Evolutionary conservation across 306 rosid species (phyloP).

Genomic region (Benincasa hispida): DNA sequence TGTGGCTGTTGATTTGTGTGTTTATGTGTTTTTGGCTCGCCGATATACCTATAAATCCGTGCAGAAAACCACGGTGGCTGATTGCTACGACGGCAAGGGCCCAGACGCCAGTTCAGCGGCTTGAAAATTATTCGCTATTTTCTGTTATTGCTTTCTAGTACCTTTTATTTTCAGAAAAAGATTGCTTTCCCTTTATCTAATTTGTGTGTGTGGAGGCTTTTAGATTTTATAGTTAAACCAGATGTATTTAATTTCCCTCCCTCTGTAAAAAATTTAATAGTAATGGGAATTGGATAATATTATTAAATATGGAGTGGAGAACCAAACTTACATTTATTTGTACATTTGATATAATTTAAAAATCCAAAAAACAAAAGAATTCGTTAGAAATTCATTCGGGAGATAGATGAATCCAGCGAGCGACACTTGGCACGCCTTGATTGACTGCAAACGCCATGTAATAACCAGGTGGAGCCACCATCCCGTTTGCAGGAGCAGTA

Average conservation of each 20-base stretch:
- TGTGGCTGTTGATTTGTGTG: neutral
- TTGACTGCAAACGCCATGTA: constrained; percentile 82
- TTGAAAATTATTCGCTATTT: neutral
- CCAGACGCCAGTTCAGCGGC: neutral
- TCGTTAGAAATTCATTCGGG: neutral
- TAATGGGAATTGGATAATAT: neutral
- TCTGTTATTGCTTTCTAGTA: neutral
- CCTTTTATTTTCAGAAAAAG: neutral
- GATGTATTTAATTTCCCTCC: neutral
- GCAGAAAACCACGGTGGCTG: constrained; percentile 1
- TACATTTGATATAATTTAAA: neutral
- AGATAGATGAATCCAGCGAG: constrained; percentile 58
- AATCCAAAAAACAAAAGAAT: neutral
- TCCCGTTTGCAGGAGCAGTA: constrained; percentile 54
- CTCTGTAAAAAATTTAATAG: neutral
- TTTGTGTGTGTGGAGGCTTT: neutral
- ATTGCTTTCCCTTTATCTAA: neutral
- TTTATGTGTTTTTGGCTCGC: constrained; percentile 1
- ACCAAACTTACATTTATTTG: neutral
- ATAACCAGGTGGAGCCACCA: constrained; percentile 77
- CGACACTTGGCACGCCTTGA: constrained; percentile 85
- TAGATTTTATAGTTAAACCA: neutral
- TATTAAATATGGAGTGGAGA: too few relatives aligned
- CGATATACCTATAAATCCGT: neutral
- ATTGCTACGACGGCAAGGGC: neutral